Evolutionary conservation across 169 alveolate genomes (phyloP), one percentile per base, ranked within the genome.

Genomic region (Plasmodium coatneyi): DNA sequence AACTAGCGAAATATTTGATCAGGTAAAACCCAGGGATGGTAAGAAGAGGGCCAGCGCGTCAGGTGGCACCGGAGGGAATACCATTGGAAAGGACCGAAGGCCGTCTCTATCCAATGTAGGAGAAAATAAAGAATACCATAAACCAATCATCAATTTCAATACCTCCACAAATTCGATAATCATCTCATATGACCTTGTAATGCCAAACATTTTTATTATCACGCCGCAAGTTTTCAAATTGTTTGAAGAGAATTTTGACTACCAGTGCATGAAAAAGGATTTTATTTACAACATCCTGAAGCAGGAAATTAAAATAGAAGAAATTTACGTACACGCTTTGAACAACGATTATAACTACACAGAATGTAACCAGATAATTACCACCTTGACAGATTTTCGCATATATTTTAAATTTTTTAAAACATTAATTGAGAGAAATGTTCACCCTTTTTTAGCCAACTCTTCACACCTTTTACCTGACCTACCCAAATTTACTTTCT

Each of bases 301-400:
- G 46, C 94, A 89, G 81, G 94, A 89, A 89, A 89, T 89, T 54
- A 89, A 89, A 56, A 78, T 89, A 60, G 94, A 89, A 66, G 94
- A 89, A 80, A 89, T 89, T 36, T 89, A 89, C 46, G 89, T 89
- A 34, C 89, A 89, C 28, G 71, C 49, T 41, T 79, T 89, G 72
- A 79, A 89, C 71, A 60, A 80, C 49, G 94, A 89, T 79, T 41
- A 79, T 46, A 89, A 89, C 34, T 89, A 79, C 52, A 79, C 94
- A 16, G 94, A 89, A 56, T 89, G 94, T 80, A 89, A 89, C 71
- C 83, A 89, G 14, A 89, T 89, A 16, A 89, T 89, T 28, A 80
- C 76, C n/a, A 89, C 94, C 34, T 89, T 89, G 34, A 78, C 89
- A 39, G 94, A 89, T 43, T 89, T 89, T 79, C 28, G 94, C 32